phyloP scores from a whole-genome alignment of 2,329 filamentous ascomycete genomes.

The Cercospora berteroae region DNA sequence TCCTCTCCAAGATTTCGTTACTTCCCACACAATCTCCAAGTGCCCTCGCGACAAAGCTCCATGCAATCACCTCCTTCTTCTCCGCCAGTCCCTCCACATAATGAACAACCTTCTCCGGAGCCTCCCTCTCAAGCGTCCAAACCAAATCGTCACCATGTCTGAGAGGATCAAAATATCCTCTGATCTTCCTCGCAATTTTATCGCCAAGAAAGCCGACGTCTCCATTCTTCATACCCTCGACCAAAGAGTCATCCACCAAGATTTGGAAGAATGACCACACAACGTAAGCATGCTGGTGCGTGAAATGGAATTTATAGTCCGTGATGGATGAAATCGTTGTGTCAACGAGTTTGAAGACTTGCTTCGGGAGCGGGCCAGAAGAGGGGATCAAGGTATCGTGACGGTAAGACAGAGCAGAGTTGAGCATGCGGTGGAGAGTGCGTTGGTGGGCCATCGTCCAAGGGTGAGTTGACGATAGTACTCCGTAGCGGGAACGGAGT shows the following conservation, averaged over 20 bases:
- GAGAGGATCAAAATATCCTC: slow-evolving; percentile 27
- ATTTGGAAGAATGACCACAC: slow-evolving; percentile 35
- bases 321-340: slow-evolving; percentile 21
- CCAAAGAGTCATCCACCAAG: slow-evolving; percentile 26
- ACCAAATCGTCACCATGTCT: slow-evolving; percentile 25
- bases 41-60: slow-evolving; percentile 25
- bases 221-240: slow-evolving; percentile 28
- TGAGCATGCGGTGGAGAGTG: slow-evolving; percentile 40
- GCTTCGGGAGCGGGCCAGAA: slow-evolving; percentile 24
- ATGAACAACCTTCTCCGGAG: slow-evolving; percentile 7
- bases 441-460: slow-evolving; percentile 40
- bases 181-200: slow-evolving; percentile 22
- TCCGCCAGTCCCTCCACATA: slow-evolving; percentile 11
- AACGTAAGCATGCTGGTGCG: slow-evolving; percentile 30
- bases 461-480: slow-evolving; percentile 33
- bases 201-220: slow-evolving; percentile 37
- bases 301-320: slow-evolving; percentile 29
- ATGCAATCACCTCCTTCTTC: slow-evolving; percentile 14
- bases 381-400: slow-evolving; percentile 34
- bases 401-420: slow-evolving; percentile 31
- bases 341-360: slow-evolving; percentile 23
- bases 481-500: slow-evolving; percentile 38
- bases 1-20: slow-evolving; percentile 15
- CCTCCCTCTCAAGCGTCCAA: slow-evolving; percentile 8
- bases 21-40: slow-evolving; percentile 26